These are phyloP conservation scores for Avena insularis DNA, from an alignment of 176 grass and related monocot genomes.

Conservation along the genomic window DNA sequence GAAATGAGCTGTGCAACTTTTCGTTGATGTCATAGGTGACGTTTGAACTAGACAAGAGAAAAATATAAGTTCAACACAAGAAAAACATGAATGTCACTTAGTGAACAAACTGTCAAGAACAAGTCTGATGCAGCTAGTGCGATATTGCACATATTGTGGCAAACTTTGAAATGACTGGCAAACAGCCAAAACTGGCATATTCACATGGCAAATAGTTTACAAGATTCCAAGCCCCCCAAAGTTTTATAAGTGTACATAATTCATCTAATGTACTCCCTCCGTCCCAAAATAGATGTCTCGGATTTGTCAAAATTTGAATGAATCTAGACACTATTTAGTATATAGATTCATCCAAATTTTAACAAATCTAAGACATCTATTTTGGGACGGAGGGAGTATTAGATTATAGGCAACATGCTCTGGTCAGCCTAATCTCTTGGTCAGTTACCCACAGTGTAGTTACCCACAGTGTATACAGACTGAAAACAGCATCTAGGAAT, in stretches of 20 bases:
- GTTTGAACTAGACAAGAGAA: neutral
- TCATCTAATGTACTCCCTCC: neutral
- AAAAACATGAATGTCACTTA: neutral
- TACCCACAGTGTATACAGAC: neutral
- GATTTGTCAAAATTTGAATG: too few species aligned
- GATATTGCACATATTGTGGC: neutral
- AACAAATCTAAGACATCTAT: too few species aligned
- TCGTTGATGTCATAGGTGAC: neutral
- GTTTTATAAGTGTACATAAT: neutral
- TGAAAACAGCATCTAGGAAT: neutral
- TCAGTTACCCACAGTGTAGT: neutral
- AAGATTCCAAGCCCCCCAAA: neutral
- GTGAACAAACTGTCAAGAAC: neutral
- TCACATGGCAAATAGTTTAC: neutral
- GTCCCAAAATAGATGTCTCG: too few species aligned
- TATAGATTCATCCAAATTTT: too few species aligned
- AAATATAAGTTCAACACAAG: neutral
- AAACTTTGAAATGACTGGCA: conserved; percentile 1
- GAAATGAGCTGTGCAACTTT: conserved; percentile 11
- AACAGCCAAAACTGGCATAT: neutral
- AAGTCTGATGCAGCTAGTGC: neutral
- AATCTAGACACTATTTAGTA: too few species aligned
- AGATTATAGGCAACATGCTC: neutral
- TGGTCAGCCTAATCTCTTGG: neutral
- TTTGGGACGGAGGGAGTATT: too few species aligned